A percentile compares a stretch with the other conserved stretches of the same genome.
Conservation (phyloP, 306 rosid species). For the Pueraria montana region DNA sequence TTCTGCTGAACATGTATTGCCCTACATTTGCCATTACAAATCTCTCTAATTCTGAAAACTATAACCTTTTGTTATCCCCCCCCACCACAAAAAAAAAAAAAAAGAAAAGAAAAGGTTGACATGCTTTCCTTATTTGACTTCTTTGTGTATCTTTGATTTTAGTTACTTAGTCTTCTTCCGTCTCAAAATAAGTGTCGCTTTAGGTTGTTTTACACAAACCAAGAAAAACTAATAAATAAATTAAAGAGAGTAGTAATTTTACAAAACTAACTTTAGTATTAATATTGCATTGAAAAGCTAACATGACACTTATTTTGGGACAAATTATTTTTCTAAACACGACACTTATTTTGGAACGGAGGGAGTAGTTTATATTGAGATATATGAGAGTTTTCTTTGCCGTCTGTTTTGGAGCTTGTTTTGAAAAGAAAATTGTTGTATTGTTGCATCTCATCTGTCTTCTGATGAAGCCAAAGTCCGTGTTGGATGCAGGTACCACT, state of each 20-base stretch:
- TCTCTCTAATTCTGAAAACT: not conserved
- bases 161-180: too few relatives aligned
- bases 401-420: not conserved
- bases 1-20: not conserved
- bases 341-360: too few relatives aligned
- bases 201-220: too few relatives aligned
- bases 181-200: too few relatives aligned
- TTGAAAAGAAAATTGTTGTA: not conserved
- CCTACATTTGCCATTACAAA: not conserved
- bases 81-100: not conserved
- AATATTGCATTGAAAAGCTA: too few relatives aligned
- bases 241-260: too few relatives aligned
- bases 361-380: not conserved
- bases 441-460: slow-evolving; percentile 27
- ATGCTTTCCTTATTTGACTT: not conserved
- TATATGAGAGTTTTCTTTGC: not conserved
- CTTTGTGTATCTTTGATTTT: not conserved
- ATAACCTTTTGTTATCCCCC: not conserved
- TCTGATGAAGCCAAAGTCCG: slow-evolving; percentile 43
- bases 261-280: too few relatives aligned
- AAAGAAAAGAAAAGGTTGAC: not conserved
- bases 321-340: too few relatives aligned
- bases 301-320: too few relatives aligned
- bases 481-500: slow-evolving; percentile 68
- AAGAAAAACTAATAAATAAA: too few relatives aligned